Conservation (phyloP, 352 stramenopile genomes). For the Achlya hypogyna region DNA sequence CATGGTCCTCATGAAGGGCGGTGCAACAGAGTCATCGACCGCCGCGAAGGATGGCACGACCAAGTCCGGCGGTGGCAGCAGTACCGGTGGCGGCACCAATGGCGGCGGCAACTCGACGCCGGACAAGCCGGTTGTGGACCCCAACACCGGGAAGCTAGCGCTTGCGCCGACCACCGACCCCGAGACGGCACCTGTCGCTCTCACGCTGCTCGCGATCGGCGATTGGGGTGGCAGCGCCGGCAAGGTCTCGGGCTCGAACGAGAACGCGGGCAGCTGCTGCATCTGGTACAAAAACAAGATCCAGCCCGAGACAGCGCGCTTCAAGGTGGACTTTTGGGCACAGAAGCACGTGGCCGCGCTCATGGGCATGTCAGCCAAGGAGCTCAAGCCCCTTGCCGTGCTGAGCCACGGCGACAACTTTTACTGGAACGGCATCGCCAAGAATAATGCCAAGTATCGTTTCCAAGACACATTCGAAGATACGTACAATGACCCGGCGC, state of each 20-base stretch:
- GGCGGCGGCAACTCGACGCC: neutral
- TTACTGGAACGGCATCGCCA: constrained; percentile 36
- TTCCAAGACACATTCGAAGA: constrained; percentile 34
- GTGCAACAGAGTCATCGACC: constrained; percentile 12
- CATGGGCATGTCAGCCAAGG: constrained; percentile 28
- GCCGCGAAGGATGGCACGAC: constrained; percentile 8
- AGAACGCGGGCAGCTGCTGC: constrained; percentile 28
- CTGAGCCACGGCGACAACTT: constrained; percentile 42
- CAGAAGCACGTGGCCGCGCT: constrained; percentile 27
- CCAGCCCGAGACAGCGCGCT: neutral
- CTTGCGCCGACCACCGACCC: constrained; percentile 17
- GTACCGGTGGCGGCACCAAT: constrained; percentile 8
- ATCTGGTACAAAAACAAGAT: constrained; percentile 25
- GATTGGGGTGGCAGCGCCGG: constrained; percentile 26
- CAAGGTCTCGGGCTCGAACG: constrained; percentile 21
- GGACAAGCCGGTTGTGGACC: neutral
- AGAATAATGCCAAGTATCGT: constrained; percentile 26
- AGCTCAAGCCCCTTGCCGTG: constrained; percentile 28
- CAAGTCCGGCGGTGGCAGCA: constrained; percentile 13
- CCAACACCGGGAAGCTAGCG: neutral
- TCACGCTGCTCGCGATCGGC: constrained; percentile 24
- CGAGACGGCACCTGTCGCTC: neutral
- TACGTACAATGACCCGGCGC: constrained; percentile 23
- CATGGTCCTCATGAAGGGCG: constrained; percentile 21
- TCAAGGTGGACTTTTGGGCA: constrained; percentile 28